Percentiles rank a stretch among this genome's conserved stretches.
Evolutionary conservation across 2,329 filamentous ascomycete genomes (phyloP).

Genomic region (Ophiostoma quercus): DNA sequence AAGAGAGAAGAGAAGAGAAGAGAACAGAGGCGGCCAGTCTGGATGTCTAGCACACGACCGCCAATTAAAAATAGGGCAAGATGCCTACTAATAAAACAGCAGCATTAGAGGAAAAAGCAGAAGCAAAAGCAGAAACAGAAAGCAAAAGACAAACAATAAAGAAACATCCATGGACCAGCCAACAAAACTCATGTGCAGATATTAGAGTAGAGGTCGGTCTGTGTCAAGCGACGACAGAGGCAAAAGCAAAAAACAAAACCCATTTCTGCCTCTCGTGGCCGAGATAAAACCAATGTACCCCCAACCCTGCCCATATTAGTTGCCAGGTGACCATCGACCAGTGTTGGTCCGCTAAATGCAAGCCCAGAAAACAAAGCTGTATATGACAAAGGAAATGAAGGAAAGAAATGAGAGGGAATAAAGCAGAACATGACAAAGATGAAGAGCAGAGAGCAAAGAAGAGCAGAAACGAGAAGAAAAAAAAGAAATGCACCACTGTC

Average conservation of each 20-base stretch:
- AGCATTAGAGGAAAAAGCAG: slow-evolving; percentile 30
- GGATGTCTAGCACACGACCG: slow-evolving; percentile 27
- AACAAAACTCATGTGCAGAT: slow-evolving; percentile 41
- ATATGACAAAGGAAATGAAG: slow-evolving; percentile 16
- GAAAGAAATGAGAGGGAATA: slow-evolving; percentile 25
- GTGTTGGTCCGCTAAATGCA: slow-evolving; percentile 30
- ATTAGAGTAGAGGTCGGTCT: slow-evolving; percentile 38
- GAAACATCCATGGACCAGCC: slow-evolving; percentile 48
- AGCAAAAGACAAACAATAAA: slow-evolving; percentile 34
- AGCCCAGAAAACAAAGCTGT: slow-evolving; percentile 18
- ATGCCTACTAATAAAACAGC: slow-evolving; percentile 46
- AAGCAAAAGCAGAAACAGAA: slow-evolving; percentile 24
- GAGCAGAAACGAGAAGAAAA: not conserved
- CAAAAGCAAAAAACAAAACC: slow-evolving; percentile 15
- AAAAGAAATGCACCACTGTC: slow-evolving; percentile 16
- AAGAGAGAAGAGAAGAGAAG: slow-evolving; percentile 24
- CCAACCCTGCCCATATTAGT: slow-evolving; percentile 40
- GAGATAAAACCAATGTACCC: slow-evolving; percentile 34
- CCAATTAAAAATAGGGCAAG: slow-evolving; percentile 37
- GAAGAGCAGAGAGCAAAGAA: slow-evolving; percentile 23
- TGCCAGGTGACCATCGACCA: slow-evolving; percentile 40
- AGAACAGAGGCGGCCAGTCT: slow-evolving; percentile 30
- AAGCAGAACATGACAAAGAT: slow-evolving; percentile 28
- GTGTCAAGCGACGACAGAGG: slow-evolving; percentile 14
- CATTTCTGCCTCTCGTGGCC: slow-evolving; percentile 16